Conservation (phyloP, 805 yeast genomes). For the Lachancea quebecensis region DNA sequence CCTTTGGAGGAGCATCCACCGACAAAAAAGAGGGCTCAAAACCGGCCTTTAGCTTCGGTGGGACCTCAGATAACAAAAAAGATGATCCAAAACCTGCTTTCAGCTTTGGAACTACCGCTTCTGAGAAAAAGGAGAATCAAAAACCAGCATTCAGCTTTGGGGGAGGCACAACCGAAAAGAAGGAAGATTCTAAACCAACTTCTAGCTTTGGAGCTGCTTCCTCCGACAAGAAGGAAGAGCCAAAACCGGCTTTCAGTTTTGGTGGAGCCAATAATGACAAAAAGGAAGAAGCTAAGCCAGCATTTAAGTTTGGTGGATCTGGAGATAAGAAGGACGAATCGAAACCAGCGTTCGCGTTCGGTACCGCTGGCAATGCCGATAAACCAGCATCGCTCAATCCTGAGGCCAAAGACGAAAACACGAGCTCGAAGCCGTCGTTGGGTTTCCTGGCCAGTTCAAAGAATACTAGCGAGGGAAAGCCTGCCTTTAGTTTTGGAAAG, state of each 20-base stretch:
- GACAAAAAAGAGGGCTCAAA: constrained; percentile 8
- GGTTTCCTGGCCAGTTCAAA: too few relatives aligned
- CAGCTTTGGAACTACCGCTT: constrained; percentile 10
- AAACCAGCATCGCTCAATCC: too few relatives aligned
- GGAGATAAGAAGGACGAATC: too few relatives aligned
- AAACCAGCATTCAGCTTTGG: constrained; percentile 13
- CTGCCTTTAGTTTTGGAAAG: too few relatives aligned
- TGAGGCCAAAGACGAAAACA: too few relatives aligned
- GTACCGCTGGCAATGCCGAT: too few relatives aligned
- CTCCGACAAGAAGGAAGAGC: constrained; percentile 6
- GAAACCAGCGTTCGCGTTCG: too few relatives aligned
- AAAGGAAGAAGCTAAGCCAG: constrained; percentile 1
- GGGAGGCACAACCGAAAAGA: neutral
- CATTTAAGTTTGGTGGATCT: too few relatives aligned
- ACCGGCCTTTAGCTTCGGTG: constrained; percentile 17
- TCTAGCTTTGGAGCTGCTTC: constrained; percentile 3
- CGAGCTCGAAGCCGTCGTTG: too few relatives aligned
- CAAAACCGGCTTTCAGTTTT: constrained; percentile 13
- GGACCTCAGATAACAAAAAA: constrained; percentile 1
- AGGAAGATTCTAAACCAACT: constrained; percentile 7
- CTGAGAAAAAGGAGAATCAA: constrained; percentile 1
- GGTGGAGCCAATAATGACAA: constrained; percentile 5
- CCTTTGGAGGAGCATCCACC: constrained; percentile 8
- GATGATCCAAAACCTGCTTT: constrained; percentile 12
- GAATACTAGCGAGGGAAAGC: too few relatives aligned